These are phyloP conservation scores for Clausena lansium DNA, from an alignment of 345 rosid genomes.

Conservation along the genomic window DNA sequence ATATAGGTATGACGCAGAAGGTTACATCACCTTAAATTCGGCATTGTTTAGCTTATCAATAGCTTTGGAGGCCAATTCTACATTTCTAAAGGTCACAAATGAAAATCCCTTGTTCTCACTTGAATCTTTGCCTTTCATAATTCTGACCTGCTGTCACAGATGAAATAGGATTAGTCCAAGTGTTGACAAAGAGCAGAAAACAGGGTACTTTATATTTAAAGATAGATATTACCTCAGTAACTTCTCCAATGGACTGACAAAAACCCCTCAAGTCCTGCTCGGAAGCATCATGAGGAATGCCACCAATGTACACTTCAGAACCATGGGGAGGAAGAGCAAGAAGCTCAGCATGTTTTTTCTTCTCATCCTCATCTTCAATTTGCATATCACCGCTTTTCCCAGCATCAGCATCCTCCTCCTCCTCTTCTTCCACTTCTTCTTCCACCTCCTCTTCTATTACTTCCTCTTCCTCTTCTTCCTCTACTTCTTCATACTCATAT, in stretches of 20 bases:
- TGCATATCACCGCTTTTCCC: slow-evolving; percentile 18
- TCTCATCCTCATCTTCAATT: slow-evolving; percentile 41
- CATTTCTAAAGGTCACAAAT: slow-evolving; percentile 60
- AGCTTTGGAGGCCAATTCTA: slow-evolving; percentile 63
- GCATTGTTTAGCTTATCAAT: slow-evolving; percentile 52
- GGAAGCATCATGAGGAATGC: slow-evolving; percentile 54
- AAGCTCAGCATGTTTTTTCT: slow-evolving; percentile 51
- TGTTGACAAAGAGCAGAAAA: neutral
- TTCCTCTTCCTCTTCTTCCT: slow-evolving; percentile 47
- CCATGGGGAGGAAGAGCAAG: slow-evolving; percentile 73
- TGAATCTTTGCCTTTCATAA: slow-evolving; percentile 64
- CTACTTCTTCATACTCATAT: slow-evolving; percentile 58
- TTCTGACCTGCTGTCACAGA: slow-evolving; percentile 43
- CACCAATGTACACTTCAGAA: slow-evolving; percentile 64
- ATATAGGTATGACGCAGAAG: neutral
- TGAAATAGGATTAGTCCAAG: neutral
- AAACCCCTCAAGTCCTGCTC: slow-evolving; percentile 52
- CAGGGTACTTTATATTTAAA: neutral
- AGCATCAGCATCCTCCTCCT: slow-evolving; percentile 29
- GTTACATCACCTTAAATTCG: slow-evolving; percentile 52
- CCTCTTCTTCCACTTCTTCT: slow-evolving; percentile 38
- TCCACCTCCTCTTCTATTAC: slow-evolving; percentile 40
- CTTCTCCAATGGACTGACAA: slow-evolving; percentile 66
- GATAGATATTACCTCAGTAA: slow-evolving; percentile 44
- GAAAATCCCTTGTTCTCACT: slow-evolving; percentile 64